These are phyloP conservation scores for Gossypium ekmanianum DNA, from an alignment of 345 rosid genomes.

Conservation along the genomic window DNA sequence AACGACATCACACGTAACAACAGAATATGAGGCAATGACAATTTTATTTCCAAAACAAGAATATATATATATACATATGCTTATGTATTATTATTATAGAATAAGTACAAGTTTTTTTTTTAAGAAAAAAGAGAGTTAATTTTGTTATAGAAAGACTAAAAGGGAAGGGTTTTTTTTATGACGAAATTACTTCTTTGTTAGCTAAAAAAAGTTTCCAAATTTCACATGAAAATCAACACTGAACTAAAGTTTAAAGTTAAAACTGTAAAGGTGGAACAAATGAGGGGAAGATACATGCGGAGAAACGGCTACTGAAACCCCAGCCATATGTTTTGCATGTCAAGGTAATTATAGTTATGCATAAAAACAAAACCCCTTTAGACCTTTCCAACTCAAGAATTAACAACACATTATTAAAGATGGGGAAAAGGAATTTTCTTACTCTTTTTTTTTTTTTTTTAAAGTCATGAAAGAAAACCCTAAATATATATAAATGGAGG, in stretches of 20 bases:
- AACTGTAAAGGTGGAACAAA: background rate
- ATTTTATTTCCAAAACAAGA: background rate
- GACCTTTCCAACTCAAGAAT: background rate
- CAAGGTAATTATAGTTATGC: background rate
- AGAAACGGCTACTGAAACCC: background rate
- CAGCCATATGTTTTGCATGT: conserved; percentile 18
- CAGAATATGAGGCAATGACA: background rate
- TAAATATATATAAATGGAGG: background rate
- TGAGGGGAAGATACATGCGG: background rate
- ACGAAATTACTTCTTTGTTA: background rate
- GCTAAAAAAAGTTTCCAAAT: background rate
- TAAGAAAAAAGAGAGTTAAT: background rate
- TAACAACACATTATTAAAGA: background rate
- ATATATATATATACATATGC: background rate
- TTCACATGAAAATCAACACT: conserved; percentile 27
- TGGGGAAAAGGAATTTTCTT: background rate
- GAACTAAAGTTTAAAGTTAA: background rate
- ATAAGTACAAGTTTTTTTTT: no score
- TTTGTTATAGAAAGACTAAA: conserved; percentile 10
- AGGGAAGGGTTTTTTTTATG: background rate
- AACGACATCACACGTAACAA: background rate
- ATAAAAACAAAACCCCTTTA: conserved; percentile 12
- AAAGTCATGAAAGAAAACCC: background rate
- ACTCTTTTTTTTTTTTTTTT: background rate
- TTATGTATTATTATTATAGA: no score